Evolutionary conservation across 2,329 filamentous ascomycete genomes (phyloP), one percentile per base, ranked within the genome.

Genomic region (Monilinia laxa): DNA sequence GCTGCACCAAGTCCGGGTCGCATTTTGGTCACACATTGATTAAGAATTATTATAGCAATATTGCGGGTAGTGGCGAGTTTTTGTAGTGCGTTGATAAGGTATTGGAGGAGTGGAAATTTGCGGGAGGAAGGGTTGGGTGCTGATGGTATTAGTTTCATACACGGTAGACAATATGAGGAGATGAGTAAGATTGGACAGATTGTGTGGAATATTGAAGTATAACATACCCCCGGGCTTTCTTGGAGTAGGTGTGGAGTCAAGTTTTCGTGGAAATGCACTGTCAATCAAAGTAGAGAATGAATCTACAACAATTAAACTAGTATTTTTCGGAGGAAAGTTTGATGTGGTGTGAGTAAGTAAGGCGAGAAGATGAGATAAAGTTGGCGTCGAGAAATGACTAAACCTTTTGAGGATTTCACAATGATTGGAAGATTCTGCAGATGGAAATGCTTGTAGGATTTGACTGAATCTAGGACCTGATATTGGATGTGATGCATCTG

Each of bases 11-110:
- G 83, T 70, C 84, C 88, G 4, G 82, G 81, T 69, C 90, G 87
- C 79, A 96, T 89, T 71, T 88, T 90, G n/a, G 92, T 96, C 53
- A 89, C 90, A 68, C 90, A 92, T 75, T 96, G 93, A 49, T 88
- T 92, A 59, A 93, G 83, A 25, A 95, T 77, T 3, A 97, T 81
- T 53, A 96, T 82, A 31, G 92, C 90, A 63, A 93, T 82, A 73
- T 91, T 85, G 70, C 86, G 85, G 40, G 89, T 85, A 14, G 89
- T 87, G 5, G 93, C 92, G 14, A 96, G 83, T 73, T 89, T 93
- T 68, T 89, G 85, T 14, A 97, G 79, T 4, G 89, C 85, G 67
- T 85, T 87, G 68, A 92, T 86, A 38, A 96, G 82, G 67, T 81
- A 82, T 72, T 88, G 85, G 9, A 89, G 78, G 31, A 74, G 72